Evolutionary conservation across 306 rosid species (phyloP).

Genomic region (Lathyrus oleraceus): DNA sequence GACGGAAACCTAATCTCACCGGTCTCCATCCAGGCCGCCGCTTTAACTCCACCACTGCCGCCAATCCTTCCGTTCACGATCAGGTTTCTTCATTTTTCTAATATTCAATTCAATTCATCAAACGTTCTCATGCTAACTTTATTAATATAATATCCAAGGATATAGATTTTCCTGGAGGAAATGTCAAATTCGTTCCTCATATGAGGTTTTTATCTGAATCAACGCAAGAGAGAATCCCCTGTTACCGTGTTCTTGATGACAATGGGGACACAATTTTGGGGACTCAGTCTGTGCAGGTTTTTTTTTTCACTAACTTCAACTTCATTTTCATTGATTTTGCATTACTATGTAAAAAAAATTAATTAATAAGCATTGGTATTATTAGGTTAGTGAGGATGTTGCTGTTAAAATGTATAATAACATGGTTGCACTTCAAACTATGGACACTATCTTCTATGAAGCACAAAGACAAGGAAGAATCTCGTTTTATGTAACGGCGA

Average conservation of each 20-base stretch:
- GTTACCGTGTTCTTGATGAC: conserved; percentile 82
- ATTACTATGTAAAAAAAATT: background rate
- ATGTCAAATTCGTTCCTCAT: conserved; percentile 57
- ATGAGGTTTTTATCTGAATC: conserved; percentile 62
- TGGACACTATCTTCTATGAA: conserved; percentile 89
- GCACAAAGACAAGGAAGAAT: conserved; percentile 96
- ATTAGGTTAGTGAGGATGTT: conserved; percentile 63
- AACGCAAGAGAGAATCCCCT: conserved; percentile 45
- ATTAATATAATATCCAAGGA: no score
- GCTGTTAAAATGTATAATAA: conserved; percentile 72
- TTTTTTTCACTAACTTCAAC: background rate
- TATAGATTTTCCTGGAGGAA: conserved; percentile 81
- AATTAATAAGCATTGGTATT: conserved; percentile 16
- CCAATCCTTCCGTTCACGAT: conserved; percentile 21
- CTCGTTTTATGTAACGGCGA: conserved; percentile 74
- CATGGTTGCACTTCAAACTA: conserved; percentile 82
- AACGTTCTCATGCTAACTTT: no score
- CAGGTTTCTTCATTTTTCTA: conserved; percentile 35
- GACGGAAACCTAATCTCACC: conserved; percentile 11
- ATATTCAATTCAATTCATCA: no score
- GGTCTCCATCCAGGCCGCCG: conserved; percentile 29
- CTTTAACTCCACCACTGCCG: conserved; percentile 49
- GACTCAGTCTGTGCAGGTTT: conserved; percentile 56
- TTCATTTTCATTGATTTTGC: background rate
- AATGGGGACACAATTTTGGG: conserved; percentile 51